Conservation (phyloP, 495 filamentous ascomycete species). For the Xylaria palmicola region DNA sequence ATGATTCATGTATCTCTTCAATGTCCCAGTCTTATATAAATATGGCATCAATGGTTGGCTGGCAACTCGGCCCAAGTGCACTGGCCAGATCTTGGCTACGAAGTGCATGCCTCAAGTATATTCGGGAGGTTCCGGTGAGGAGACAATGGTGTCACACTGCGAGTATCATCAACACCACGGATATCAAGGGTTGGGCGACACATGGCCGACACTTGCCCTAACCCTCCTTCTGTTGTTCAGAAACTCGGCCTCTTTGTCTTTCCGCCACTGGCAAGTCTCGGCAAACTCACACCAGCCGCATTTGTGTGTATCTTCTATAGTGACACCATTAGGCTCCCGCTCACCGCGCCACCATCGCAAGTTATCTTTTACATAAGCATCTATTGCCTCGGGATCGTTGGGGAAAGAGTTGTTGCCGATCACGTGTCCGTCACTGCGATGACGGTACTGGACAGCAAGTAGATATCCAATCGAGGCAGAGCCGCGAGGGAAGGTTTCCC, state of each 20-base stretch:
- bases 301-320: slow-evolving; percentile 89
- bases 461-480: slow-evolving; percentile 50
- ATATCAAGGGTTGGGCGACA: not conserved
- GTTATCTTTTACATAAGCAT: slow-evolving; percentile 63
- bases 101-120: not conserved
- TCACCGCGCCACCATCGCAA: slow-evolving; percentile 89
- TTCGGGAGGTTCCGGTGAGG: not conserved
- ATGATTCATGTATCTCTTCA: not conserved
- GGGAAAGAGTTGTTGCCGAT: slow-evolving; percentile 69
- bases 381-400: slow-evolving; percentile 62
- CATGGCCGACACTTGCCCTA: not conserved
- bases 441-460: slow-evolving; percentile 65
- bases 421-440: slow-evolving; percentile 48
- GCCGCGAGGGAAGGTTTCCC: slow-evolving; percentile 55
- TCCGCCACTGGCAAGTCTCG: slow-evolving; percentile 54
- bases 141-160: not conserved
- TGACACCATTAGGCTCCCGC: slow-evolving; percentile 72
- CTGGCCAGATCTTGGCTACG: not conserved
- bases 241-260: slow-evolving; percentile 32
- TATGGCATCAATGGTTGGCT: not conserved
- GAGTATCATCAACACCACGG: not conserved
- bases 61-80: no score
- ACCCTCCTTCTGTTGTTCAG: slow-evolving; percentile 24
- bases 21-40: not conserved
- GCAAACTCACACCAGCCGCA: slow-evolving; percentile 64